Percentiles rank a stretch among this genome's conserved stretches.
Conservation (phyloP, 495 filamentous ascomycete genomes). For the Ascobolus immersus region DNA sequence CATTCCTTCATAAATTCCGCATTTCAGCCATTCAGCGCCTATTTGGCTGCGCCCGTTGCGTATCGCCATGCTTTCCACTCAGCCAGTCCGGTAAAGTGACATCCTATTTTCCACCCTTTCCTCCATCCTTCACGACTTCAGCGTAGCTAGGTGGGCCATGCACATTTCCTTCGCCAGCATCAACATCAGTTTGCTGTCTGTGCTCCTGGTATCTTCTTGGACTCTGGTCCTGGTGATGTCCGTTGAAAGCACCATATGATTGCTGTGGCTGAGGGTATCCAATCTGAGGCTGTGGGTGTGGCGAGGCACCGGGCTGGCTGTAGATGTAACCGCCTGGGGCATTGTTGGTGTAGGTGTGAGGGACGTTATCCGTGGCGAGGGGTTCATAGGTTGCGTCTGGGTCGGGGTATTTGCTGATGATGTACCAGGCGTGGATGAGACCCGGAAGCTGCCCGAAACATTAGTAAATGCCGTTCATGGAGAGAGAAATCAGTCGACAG, state of each 20-base stretch:
- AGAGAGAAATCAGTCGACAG: not conserved
- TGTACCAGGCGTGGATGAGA: constrained; percentile 91
- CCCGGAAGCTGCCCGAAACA: constrained; percentile 39
- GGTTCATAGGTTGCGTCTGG: constrained; percentile 35
- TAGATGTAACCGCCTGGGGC: constrained; percentile 23
- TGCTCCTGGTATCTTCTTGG: constrained; percentile 11
- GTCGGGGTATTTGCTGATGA: constrained; percentile 77
- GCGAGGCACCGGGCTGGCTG: constrained; percentile 9
- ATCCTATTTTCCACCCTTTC: constrained; percentile 60
- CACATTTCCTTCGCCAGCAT: constrained; percentile 17
- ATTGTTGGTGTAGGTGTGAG: not conserved
- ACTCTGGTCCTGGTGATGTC: constrained; percentile 8
- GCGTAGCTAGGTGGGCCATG: constrained; percentile 43
- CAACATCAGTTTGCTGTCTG: constrained; percentile 14
- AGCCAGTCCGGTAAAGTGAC: constrained; percentile 18
- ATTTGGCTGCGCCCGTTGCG: too few species aligned
- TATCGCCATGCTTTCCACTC: constrained; percentile 21
- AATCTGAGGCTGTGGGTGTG: constrained; percentile 10
- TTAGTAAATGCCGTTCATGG: constrained; percentile 2
- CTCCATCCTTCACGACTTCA: constrained; percentile 61
- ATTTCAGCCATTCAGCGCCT: too few species aligned
- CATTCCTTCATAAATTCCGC: constrained; percentile 31
- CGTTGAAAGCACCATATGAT: constrained; percentile 17
- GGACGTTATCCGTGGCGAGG: constrained; percentile 23
- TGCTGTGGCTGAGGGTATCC: constrained; percentile 20